Percentiles rank a stretch among this genome's conserved stretches.
phyloP scores from a whole-genome alignment of 768 basidiomycete species.

The Scleroderma citrinum region DNA sequence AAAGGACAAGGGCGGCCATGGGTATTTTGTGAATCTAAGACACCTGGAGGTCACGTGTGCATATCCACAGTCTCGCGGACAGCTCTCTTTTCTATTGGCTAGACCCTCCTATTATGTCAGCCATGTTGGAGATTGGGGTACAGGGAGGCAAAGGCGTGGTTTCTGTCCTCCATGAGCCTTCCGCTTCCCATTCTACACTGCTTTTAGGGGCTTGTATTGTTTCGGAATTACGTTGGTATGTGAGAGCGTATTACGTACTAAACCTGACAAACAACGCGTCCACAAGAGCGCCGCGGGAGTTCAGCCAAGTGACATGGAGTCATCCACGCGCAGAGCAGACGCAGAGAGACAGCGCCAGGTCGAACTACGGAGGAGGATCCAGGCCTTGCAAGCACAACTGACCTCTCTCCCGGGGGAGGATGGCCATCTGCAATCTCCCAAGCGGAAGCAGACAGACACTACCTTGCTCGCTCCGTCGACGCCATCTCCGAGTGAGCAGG shows the following conservation, averaged over 20 bases:
- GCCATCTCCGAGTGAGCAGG: constrained; percentile 62
- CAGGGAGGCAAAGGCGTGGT: neutral
- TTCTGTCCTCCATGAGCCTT: no score
- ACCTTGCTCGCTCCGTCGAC: constrained; percentile 41
- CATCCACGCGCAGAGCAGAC: constrained; percentile 38
- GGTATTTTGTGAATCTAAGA: neutral
- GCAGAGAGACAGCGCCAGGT: constrained; percentile 38
- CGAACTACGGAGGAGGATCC: constrained; percentile 51
- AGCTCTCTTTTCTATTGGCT: neutral
- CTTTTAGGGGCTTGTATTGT: neutral
- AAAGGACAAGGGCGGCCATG: neutral
- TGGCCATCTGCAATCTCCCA: constrained; percentile 34
- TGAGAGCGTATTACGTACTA: constrained; percentile 7
- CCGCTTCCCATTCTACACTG: neutral
- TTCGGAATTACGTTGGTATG: constrained; percentile 5
- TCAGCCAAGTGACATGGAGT: constrained; percentile 52
- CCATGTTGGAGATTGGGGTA: neutral
- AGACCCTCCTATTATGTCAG: neutral
- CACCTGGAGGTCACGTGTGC: neutral
- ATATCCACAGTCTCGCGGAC: neutral
- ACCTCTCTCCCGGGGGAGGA: constrained; percentile 26
- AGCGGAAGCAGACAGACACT: constrained; percentile 39
- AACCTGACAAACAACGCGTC: constrained; percentile 19
- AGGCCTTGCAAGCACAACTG: constrained; percentile 50
- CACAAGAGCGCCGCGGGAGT: neutral